phyloP scores from a whole-genome alignment of 2,329 filamentous ascomycete species.

The Ascochyta fabae region DNA sequence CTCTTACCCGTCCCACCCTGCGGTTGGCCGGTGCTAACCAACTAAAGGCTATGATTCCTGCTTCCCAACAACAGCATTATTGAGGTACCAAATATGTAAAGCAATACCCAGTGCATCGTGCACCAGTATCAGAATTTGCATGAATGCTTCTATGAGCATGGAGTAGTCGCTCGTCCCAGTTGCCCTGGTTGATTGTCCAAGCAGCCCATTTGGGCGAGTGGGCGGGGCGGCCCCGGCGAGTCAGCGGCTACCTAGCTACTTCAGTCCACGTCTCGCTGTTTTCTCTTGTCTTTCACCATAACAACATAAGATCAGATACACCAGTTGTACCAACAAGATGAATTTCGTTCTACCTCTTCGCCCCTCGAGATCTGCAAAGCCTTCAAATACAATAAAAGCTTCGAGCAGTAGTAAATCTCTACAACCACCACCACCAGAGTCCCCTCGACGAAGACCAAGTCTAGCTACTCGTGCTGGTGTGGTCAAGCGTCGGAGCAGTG shows the following conservation, averaged over 20 bases:
- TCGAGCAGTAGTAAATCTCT: neutral
- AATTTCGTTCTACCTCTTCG: conserved; percentile 17
- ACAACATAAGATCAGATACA: neutral
- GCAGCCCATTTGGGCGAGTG: neutral
- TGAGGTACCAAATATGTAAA: neutral
- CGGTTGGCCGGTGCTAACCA: conserved; percentile 11
- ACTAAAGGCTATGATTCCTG: neutral
- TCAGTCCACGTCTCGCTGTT: conserved; percentile 14
- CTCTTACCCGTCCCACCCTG: conserved; percentile 2
- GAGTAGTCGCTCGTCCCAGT: conserved; percentile 1
- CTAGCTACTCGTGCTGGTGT: conserved; percentile 31
- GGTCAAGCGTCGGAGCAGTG: conserved; percentile 29
- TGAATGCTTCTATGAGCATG: neutral
- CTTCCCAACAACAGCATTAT: neutral
- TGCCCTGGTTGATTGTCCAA: conserved; percentile 1
- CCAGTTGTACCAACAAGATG: conserved; percentile 2
- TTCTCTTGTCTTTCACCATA: conserved; percentile 1
- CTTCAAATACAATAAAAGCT: neutral
- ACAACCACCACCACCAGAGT: conserved; percentile 24
- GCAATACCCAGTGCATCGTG: neutral
- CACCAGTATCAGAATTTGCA: neutral
- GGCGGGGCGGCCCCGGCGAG: conserved; percentile 14
- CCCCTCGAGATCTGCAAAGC: conserved; percentile 2
- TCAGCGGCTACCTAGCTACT: conserved; percentile 15
- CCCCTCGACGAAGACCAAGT: conserved; percentile 31